These are phyloP conservation scores for Globisporangium ultimum DNA, from an alignment of 352 stramenopile species.

Conservation along the genomic window DNA sequence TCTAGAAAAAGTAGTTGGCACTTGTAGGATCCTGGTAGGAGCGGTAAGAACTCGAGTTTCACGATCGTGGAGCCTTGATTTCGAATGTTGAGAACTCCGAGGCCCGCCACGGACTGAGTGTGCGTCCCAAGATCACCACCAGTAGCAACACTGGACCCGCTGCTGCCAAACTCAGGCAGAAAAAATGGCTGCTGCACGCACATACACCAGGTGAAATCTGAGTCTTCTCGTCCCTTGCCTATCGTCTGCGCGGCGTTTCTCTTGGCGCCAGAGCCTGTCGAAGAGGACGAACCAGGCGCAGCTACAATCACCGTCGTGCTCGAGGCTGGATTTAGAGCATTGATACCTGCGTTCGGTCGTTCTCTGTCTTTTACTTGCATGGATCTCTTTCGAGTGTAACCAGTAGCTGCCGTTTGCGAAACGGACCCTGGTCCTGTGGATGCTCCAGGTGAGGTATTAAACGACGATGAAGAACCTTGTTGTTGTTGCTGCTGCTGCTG, in stretches of 20 bases:
- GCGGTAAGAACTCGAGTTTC: conserved; percentile 87
- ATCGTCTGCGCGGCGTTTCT: conserved; percentile 2
- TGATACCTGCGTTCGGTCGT: not conserved
- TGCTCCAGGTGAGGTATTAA: not conserved
- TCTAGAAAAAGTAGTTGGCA: conserved; percentile 91
- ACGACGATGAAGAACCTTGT: not conserved
- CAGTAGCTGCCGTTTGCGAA: not conserved
- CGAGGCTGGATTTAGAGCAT: not conserved
- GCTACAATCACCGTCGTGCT: not conserved
- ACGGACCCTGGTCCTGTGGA: not conserved
- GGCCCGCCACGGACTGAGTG: conserved; percentile 11
- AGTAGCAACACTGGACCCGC: conserved; percentile 4
- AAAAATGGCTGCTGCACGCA: conserved; percentile 69
- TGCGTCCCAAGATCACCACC: conserved; percentile 8
- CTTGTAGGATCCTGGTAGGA: conserved; percentile 85
- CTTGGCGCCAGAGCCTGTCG: not conserved
- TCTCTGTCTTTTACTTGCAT: conserved; percentile 10
- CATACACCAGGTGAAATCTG: conserved; percentile 64
- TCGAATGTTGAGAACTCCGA: conserved; percentile 36
- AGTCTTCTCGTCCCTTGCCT: conserved; percentile 27
- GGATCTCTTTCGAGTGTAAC: conserved; percentile 9
- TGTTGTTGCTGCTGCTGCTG: conserved; percentile 28
- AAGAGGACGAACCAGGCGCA: not conserved
- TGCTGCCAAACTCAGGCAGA: conserved; percentile 54
- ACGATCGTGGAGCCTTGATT: conserved; percentile 60